Percentiles rank a stretch among this genome's conserved stretches.
Evolutionary conservation across 352 stramenopile species (phyloP).

Genomic region (Peronospora tabacina): DNA sequence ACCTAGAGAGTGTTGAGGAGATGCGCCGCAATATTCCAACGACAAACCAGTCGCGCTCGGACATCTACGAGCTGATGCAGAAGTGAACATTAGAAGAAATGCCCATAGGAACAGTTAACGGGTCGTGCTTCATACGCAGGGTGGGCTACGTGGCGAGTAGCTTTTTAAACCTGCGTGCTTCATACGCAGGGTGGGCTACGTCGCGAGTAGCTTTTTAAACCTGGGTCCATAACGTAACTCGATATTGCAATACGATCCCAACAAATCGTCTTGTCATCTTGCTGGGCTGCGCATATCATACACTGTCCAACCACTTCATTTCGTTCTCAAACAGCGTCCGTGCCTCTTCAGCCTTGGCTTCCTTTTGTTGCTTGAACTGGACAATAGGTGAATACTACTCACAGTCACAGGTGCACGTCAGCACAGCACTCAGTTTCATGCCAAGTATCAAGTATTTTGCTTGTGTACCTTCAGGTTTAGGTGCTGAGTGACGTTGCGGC

Average conservation of each 20-base stretch:
- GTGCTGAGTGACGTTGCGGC: conserved; percentile 57
- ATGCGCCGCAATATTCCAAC: conserved; percentile 96
- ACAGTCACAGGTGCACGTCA: not conserved
- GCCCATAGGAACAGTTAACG: not conserved
- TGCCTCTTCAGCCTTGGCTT: conserved; percentile 53
- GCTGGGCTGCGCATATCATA: conserved; percentile 18
- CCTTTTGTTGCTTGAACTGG: conserved; percentile 68
- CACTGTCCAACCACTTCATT: conserved; percentile 67
- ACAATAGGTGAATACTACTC: conserved; percentile 64
- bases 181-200: not conserved
- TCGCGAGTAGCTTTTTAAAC: conserved; percentile 2
- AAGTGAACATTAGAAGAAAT: conserved; percentile 40
- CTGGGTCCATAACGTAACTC: conserved; percentile 17
- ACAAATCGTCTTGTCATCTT: conserved; percentile 8
- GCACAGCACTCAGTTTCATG: conserved; percentile 1
- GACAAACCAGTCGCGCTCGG: conserved; percentile 88
- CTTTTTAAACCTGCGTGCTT: conserved; percentile 3
- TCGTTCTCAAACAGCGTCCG: conserved; percentile 60
- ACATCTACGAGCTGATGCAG: conserved; percentile 92
- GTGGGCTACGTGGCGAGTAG: conserved; percentile 1
- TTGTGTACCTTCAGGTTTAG: conserved; percentile 69
- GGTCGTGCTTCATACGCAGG: conserved; percentile 1
- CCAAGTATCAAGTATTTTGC: not conserved
- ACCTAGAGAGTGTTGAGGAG: conserved; percentile 90
- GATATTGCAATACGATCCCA: conserved; percentile 8